Conservation (phyloP, 208 protist genomes). For the Willaertia magna region DNA sequence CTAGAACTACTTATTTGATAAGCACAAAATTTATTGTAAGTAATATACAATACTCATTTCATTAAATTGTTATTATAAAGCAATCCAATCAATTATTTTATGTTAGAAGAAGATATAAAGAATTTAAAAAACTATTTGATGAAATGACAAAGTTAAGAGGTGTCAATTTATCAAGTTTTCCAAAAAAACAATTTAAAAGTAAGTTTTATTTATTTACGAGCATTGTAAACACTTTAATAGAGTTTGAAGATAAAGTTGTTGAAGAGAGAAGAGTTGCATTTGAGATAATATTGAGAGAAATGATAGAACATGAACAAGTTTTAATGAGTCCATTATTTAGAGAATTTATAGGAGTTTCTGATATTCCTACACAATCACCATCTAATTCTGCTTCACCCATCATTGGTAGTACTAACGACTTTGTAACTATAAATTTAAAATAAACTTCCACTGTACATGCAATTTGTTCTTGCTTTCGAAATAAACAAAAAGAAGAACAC, state of each 20-base stretch:
- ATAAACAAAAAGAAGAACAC: too few relatives aligned
- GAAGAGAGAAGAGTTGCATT: background rate
- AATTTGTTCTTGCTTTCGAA: too few relatives aligned
- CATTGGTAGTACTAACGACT: too few relatives aligned
- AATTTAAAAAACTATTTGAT: background rate
- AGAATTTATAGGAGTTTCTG: background rate
- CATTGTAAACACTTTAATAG: background rate
- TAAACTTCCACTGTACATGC: too few relatives aligned
- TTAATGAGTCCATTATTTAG: background rate
- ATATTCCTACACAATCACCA: too few relatives aligned
- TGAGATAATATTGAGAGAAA: background rate
- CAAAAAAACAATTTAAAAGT: background rate
- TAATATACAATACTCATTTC: too few relatives aligned
- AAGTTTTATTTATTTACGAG: background rate
- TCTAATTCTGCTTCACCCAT: too few relatives aligned
- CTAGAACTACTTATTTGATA: too few relatives aligned
- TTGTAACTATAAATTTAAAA: too few relatives aligned
- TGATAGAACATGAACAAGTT: background rate
- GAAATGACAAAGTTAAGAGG: background rate
- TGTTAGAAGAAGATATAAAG: background rate
- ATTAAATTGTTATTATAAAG: too few relatives aligned
- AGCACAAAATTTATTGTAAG: too few relatives aligned
- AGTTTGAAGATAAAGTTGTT: background rate
- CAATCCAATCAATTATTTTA: background rate
- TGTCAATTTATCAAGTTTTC: background rate